Base-by-base conservation (phyloP, 768 basidiomycete genomes). In the Mycena indigotica region DNA sequence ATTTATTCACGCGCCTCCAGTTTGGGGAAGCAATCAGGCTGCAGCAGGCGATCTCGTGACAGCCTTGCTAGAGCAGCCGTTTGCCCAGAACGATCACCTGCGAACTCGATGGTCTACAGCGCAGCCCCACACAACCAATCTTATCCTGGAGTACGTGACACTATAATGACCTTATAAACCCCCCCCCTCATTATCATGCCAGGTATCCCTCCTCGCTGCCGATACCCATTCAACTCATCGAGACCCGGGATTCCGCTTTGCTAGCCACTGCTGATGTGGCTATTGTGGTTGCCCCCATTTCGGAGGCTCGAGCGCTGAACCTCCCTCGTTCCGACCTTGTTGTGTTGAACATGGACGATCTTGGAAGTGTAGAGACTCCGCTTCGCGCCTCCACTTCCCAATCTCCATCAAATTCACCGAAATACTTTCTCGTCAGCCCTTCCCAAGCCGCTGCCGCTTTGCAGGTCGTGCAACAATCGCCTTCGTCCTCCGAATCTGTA, bases 21-120 rank as follows among this genome's bases (percentile, higher is more conserved):
- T 91, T 13, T 82, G 78, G 65, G 81, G 83, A 13, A 64, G 80
- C 50, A 84, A 86, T 67, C 79, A 75, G 68, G 78, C 86, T 19
- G 77, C 76, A 32, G 75, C 84, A 5, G 73, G 73, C 32, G 83
- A 87, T 28, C 71, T 93, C 3, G 81, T 92, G 19, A 84, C 84
- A 4, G 88, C 89, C 5, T 76, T 93, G 30, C 74, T 93, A 16
- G 81, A 86, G 41, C 85, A 91, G 53, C 89, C 89, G 15, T 80
- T 93, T 61, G 75, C 77, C 2, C 69, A 3, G 75, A 80, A 56
- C 77, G 74, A 50, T 70, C 74, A 28, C 65, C 66, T 6, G 65
- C 89, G 23, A 77, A 75, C 52, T 66, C 77, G 89, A 28, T 87
- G 88, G 84, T 68, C 66, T 50, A 67, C 70, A 39, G 58, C 66